A percentile compares a stretch with the other conserved stretches of the same genome.
Conservation (phyloP, 164 flowering plant genomes). For the Umbilicus rupestris region DNA sequence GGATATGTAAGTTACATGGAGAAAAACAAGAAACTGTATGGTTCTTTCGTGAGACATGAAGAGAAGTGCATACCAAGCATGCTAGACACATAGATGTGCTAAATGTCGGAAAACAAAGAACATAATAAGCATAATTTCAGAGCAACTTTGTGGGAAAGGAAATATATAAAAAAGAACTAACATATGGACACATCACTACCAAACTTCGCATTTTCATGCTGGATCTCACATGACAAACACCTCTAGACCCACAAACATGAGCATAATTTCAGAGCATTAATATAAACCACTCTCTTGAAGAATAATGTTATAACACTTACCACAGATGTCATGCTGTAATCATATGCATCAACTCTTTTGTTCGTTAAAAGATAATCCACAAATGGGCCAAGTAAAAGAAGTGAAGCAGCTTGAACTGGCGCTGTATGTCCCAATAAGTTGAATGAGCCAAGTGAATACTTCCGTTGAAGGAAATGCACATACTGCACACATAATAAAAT, state of each 20-base stretch:
- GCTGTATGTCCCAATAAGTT: slow-evolving; percentile 88
- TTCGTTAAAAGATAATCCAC: slow-evolving; percentile 72
- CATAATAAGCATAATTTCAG: no score
- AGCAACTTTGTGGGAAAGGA: no score
- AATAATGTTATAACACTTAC: slow-evolving; percentile 31
- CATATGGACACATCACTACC: no score
- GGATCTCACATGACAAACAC: no score
- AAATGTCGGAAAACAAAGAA: neutral
- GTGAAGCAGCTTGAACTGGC: slow-evolving; percentile 73
- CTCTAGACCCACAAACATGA: neutral
- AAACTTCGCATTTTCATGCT: no score
- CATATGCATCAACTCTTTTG: slow-evolving; percentile 50
- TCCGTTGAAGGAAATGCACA: slow-evolving; percentile 39
- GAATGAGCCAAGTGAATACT: slow-evolving; percentile 80
- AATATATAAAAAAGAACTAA: no score
- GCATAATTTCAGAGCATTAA: neutral
- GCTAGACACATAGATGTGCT: neutral
- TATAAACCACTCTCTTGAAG: neutral
- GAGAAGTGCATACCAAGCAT: no score
- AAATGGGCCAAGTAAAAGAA: slow-evolving; percentile 68
- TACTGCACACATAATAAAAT: slow-evolving; percentile 20
- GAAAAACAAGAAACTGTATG: slow-evolving; percentile 1
- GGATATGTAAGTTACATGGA: slow-evolving; percentile 1
- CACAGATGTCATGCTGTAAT: slow-evolving; percentile 34
- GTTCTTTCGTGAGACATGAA: no score